These are phyloP conservation scores for Rubus idaeus DNA, from an alignment of 306 rosid species.

Conservation along the genomic window DNA sequence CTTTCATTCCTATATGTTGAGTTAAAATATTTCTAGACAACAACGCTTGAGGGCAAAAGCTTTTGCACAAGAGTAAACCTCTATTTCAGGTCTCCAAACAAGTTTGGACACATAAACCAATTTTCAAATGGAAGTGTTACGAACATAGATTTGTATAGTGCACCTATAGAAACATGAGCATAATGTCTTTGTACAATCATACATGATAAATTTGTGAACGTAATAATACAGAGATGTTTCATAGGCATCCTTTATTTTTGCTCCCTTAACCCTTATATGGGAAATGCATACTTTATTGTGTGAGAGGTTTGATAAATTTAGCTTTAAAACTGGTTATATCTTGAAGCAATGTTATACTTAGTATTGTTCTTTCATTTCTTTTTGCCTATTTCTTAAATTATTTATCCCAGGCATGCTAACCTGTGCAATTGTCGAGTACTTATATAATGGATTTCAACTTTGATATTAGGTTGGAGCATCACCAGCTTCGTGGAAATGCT, in stretches of 20 bases:
- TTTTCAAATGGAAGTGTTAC: background rate
- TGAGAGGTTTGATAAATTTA: background rate
- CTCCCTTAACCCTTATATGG: background rate
- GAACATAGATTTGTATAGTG: background rate
- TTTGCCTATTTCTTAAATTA: background rate
- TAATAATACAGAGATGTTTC: background rate
- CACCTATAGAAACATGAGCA: background rate
- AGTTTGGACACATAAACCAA: background rate
- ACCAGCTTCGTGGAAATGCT: slow-evolving; percentile 98
- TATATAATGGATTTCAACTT: background rate
- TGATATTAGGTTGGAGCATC: slow-evolving; percentile 60
- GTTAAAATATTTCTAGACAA: background rate
- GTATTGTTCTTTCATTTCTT: background rate
- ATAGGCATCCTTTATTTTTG: background rate
- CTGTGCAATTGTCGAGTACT: background rate
- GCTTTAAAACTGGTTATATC: background rate
- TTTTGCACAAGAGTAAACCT: background rate
- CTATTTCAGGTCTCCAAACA: background rate
- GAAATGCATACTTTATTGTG: background rate
- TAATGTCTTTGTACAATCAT: background rate
- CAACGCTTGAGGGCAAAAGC: background rate
- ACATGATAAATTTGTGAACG: background rate
- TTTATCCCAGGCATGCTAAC: background rate
- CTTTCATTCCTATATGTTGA: background rate
- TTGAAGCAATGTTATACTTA: background rate